phyloP scores from a whole-genome alignment of 257 asterid genomes.

The Jacaranda mimosifolia region DNA sequence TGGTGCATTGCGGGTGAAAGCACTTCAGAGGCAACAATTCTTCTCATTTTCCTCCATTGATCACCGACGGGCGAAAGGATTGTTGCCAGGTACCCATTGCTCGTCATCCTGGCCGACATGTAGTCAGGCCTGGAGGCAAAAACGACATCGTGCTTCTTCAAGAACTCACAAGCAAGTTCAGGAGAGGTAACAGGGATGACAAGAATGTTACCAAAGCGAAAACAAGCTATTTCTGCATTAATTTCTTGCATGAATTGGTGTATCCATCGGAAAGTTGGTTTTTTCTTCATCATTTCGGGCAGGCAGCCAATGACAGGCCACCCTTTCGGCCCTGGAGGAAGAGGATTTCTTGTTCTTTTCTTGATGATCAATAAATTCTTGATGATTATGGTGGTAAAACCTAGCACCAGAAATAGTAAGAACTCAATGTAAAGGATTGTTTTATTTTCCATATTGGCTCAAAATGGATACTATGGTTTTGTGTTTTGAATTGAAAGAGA shows the following conservation, averaged over 20 bases:
- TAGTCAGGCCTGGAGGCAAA: conserved; percentile 40
- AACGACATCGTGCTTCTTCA: conserved; percentile 31
- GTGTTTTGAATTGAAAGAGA: too few relatives aligned
- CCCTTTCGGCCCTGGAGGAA: conserved; percentile 33
- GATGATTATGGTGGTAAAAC: not conserved
- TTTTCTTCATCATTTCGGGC: too few relatives aligned
- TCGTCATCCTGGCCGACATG: conserved; percentile 5
- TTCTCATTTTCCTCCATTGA: conserved; percentile 48
- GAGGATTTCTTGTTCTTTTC: not conserved
- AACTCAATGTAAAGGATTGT: not conserved
- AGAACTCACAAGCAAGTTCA: conserved; percentile 46
- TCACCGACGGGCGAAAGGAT: conserved; percentile 11
- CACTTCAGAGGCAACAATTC: conserved; percentile 27
- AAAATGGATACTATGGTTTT: too few relatives aligned
- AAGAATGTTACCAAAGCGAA: conserved; percentile 34
- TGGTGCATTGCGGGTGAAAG: conserved; percentile 34
- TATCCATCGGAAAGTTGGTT: conserved; percentile 36
- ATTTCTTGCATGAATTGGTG: conserved; percentile 27
- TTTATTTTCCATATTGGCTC: conserved; percentile 5
- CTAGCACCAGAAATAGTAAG: not conserved
- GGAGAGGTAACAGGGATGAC: conserved; percentile 42
- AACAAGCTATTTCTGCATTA: conserved; percentile 31
- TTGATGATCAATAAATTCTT: not conserved
- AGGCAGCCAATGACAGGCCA: too few relatives aligned
- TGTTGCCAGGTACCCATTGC: conserved; percentile 28